Evolutionary conservation across 1,139 yeast genomes (phyloP).

Genomic region (Blastobotrys malaysiensis): DNA sequence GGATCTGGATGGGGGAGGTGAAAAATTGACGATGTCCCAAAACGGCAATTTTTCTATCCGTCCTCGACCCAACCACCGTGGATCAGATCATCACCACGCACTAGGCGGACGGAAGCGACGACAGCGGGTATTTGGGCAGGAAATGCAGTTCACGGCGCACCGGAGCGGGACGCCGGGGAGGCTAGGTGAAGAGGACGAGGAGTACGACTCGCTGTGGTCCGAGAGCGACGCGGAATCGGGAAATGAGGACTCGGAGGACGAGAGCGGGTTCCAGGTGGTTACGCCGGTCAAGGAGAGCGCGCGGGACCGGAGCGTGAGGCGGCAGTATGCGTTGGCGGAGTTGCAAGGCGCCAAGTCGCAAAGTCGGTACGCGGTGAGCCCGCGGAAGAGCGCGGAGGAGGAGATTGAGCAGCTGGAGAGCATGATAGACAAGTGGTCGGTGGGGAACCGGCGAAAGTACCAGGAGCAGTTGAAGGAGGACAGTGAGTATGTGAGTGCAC

Average conservation of each 20-base stretch:
- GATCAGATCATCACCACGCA: background rate
- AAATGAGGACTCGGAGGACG: slow-evolving; percentile 4
- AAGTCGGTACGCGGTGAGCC: background rate
- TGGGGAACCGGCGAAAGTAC: slow-evolving; percentile 6
- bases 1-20: background rate
- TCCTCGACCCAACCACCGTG: background rate
- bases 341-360: slow-evolving; percentile 2
- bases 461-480: slow-evolving; percentile 14
- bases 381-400: background rate
- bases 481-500: slow-evolving; percentile 18
- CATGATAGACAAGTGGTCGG: slow-evolving; percentile 11
- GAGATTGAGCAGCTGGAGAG: slow-evolving; percentile 11
- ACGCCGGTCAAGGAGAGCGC: background rate
- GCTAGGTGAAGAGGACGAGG: slow-evolving; percentile 13
- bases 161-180: background rate
- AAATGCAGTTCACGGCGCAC: background rate
- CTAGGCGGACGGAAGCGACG: background rate
- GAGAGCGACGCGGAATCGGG: slow-evolving; percentile 20
- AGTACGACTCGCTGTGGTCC: slow-evolving; percentile 20
- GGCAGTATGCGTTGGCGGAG: slow-evolving; percentile 10
- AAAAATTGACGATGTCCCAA: background rate
- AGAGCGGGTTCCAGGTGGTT: background rate
- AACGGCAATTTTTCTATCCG: background rate
- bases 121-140: background rate
- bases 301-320: slow-evolving; percentile 3